phyloP scores from a whole-genome alignment of 306 rosid genomes.

The Abrus pulchellus region DNA sequence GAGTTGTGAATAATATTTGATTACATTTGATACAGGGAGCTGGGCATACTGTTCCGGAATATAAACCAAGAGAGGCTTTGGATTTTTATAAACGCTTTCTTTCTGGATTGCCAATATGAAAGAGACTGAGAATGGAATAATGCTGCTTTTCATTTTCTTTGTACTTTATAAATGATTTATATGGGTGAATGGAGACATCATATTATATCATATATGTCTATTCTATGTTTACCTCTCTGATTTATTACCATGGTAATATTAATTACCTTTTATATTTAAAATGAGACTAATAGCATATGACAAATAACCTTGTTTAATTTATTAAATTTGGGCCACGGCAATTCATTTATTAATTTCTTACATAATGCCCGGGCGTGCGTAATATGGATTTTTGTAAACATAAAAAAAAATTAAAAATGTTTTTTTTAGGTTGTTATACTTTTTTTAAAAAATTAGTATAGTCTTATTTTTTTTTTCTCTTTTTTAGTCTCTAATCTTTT shows the following conservation, averaged over 20 bases:
- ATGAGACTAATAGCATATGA: too few relatives aligned
- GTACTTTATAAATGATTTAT: neutral
- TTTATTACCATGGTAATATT: slow-evolving; percentile 6
- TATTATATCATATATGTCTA: neutral
- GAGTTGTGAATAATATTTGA: slow-evolving; percentile 28
- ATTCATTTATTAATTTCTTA: too few relatives aligned
- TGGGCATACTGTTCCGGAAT: slow-evolving; percentile 97
- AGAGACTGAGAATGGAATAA: neutral
- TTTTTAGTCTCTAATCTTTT: too few relatives aligned
- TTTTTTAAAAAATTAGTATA: too few relatives aligned
- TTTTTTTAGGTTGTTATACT: too few relatives aligned
- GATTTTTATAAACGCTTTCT: slow-evolving; percentile 80
- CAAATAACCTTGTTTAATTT: too few relatives aligned
- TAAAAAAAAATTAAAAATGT: too few relatives aligned
- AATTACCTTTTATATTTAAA: neutral
- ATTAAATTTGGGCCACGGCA: too few relatives aligned
- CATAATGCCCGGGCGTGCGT: too few relatives aligned
- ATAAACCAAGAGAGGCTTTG: slow-evolving; percentile 84
- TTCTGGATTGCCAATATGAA: slow-evolving; percentile 62
- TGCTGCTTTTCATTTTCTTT: slow-evolving; percentile 30
- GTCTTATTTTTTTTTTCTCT: too few relatives aligned
- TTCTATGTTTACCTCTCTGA: slow-evolving; percentile 7
- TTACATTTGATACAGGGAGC: slow-evolving; percentile 73
- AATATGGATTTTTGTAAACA: too few relatives aligned
- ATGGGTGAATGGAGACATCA: neutral